phyloP scores from a whole-genome alignment of 1,139 yeast species.

The Hyphopichia khmerensis region DNA sequence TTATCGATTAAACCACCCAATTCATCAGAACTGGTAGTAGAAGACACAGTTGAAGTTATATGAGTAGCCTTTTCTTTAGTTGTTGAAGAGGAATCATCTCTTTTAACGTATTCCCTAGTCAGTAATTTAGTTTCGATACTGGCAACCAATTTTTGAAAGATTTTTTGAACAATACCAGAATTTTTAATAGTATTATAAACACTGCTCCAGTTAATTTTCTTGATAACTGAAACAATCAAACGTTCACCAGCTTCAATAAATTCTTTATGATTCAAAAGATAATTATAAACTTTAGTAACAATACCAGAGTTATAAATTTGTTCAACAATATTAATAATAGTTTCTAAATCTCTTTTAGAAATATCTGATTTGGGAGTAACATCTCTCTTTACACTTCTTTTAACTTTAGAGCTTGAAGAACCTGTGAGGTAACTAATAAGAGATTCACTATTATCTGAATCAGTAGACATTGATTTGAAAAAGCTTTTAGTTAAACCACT shows the following conservation, averaged over 20 bases:
- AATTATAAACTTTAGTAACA: constrained; percentile 18
- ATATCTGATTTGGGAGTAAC: constrained; percentile 4
- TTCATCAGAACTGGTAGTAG: neutral
- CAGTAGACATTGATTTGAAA: constrained; percentile 21
- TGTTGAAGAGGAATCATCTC: constrained; percentile 3
- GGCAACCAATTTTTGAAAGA: constrained; percentile 17
- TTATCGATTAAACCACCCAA: neutral
- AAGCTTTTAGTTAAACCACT: constrained; percentile 19
- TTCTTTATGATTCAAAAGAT: constrained; percentile 21
- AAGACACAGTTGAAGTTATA: neutral
- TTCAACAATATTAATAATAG: constrained; percentile 18
- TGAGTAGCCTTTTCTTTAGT: neutral
- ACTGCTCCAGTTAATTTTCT: constrained; percentile 19
- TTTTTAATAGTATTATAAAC: constrained; percentile 24
- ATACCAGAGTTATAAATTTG: constrained; percentile 24
- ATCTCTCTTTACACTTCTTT: constrained; percentile 2
- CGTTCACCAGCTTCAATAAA: constrained; percentile 18
- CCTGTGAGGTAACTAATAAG: constrained; percentile 18
- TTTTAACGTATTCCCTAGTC: constrained; percentile 1
- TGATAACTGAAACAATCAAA: constrained; percentile 17
- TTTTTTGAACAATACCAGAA: constrained; percentile 21
- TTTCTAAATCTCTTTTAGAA: constrained; percentile 20
- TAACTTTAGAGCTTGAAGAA: neutral
- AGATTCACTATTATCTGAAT: constrained; percentile 18
- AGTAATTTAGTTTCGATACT: constrained; percentile 15